Conservation (phyloP, 805 yeast genomes). For the Barnettozyma californica region DNA sequence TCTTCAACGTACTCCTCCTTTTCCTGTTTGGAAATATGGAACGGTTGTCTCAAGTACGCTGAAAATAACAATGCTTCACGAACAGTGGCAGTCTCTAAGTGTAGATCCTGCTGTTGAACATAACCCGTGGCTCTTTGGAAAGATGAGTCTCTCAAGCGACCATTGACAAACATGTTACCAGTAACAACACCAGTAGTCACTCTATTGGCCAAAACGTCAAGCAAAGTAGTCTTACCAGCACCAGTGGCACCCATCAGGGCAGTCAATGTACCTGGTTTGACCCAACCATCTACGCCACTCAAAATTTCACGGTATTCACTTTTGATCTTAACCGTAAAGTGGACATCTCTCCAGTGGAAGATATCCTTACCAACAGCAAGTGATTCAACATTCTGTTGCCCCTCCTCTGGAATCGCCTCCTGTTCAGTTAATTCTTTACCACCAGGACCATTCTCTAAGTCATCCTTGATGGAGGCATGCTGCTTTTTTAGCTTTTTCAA, state of each 20-base stretch:
- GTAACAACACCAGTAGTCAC: slow-evolving; percentile 66
- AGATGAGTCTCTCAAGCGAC: slow-evolving; percentile 51
- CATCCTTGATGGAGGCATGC: slow-evolving; percentile 24
- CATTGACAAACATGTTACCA: slow-evolving; percentile 66
- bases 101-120: slow-evolving; percentile 75
- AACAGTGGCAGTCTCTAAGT: slow-evolving; percentile 59
- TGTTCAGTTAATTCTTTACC: slow-evolving; percentile 26
- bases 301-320: slow-evolving; percentile 55
- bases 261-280: slow-evolving; percentile 75
- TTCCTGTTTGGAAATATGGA: slow-evolving; percentile 42
- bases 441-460: slow-evolving; percentile 22
- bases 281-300: slow-evolving; percentile 73
- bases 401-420: slow-evolving; percentile 13
- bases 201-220: slow-evolving; percentile 67
- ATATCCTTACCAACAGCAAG: slow-evolving; percentile 39
- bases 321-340: slow-evolving; percentile 64
- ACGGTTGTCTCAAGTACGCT: slow-evolving; percentile 65
- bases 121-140: slow-evolving; percentile 54
- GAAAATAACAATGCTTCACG: slow-evolving; percentile 67
- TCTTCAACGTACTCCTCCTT: slow-evolving; percentile 64
- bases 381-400: slow-evolving; percentile 22
- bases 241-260: slow-evolving; percentile 78
- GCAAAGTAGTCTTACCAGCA: slow-evolving; percentile 74
- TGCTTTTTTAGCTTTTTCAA: slow-evolving; percentile 42
- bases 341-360: slow-evolving; percentile 74